Conservation (phyloP, 495 filamentous ascomycete species). For the Podospora comata region DNA sequence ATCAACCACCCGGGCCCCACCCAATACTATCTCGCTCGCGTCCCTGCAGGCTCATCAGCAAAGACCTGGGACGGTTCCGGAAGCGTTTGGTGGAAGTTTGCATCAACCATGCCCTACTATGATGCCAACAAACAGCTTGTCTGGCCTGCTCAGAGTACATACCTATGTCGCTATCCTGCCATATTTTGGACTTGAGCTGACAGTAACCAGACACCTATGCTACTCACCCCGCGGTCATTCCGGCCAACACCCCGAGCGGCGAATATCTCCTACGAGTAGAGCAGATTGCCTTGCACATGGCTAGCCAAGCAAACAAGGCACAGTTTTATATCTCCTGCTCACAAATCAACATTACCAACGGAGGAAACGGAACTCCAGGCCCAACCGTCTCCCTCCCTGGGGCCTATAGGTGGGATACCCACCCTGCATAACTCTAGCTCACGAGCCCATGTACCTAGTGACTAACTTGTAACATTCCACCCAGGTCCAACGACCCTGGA, state of each 20-base stretch:
- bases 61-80: constrained; percentile 49
- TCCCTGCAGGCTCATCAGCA: constrained; percentile 40
- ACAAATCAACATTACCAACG: constrained; percentile 40
- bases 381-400: constrained; percentile 35
- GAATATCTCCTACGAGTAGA: constrained; percentile 59
- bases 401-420: constrained; percentile 28
- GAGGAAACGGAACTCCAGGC: constrained; percentile 34
- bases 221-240: constrained; percentile 46
- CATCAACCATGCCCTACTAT: constrained; percentile 40
- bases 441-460: background rate
- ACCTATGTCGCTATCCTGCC: constrained; percentile 5
- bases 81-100: constrained; percentile 52
- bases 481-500: constrained; percentile 29
- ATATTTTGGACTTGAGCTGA: background rate
- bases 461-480: background rate
- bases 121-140: constrained; percentile 40
- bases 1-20: constrained; percentile 49
- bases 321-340: constrained; percentile 43
- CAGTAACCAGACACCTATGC: constrained; percentile 32
- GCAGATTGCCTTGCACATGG: constrained; percentile 52
- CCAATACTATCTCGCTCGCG: constrained; percentile 49
- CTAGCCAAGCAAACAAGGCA: constrained; percentile 38
- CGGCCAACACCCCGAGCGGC: constrained; percentile 41
- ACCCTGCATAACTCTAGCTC: background rate
- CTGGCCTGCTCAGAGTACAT: constrained; percentile 40